Evolutionary conservation across 2,329 filamentous ascomycete genomes (phyloP).

Genomic region (Aspergillus sp.): DNA sequence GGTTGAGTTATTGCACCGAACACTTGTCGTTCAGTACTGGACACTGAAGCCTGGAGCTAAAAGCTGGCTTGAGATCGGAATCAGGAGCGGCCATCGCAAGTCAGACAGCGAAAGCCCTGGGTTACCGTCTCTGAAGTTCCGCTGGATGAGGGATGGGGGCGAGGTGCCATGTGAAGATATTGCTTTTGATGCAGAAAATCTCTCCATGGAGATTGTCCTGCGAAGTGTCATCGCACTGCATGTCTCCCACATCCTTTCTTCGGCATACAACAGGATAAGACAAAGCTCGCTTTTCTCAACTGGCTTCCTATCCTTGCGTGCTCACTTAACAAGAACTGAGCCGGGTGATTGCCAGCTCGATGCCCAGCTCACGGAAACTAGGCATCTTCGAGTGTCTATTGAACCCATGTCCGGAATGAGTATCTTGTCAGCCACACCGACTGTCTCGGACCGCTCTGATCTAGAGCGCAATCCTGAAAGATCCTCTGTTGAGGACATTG

Average conservation of each 20-base stretch:
- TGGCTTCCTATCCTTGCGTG: constrained; percentile 59
- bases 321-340: constrained; percentile 61
- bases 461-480: constrained; percentile 61
- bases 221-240: constrained; percentile 75
- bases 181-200: constrained; percentile 62
- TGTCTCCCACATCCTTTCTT: constrained; percentile 68
- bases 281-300: constrained; percentile 63
- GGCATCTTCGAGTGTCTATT: constrained; percentile 64
- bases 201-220: constrained; percentile 75
- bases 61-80: constrained; percentile 88
- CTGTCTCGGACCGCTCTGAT: constrained; percentile 61
- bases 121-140: constrained; percentile 46
- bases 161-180: constrained; percentile 72
- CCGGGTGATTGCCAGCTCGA: constrained; percentile 68
- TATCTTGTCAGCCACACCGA: constrained; percentile 66
- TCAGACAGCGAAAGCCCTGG: constrained; percentile 16
- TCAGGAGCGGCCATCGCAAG: constrained; percentile 45
- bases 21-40: constrained; percentile 92
- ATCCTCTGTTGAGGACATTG: constrained; percentile 47
- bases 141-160: constrained; percentile 84
- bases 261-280: constrained; percentile 63
- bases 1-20: constrained; percentile 77
- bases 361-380: constrained; percentile 68
- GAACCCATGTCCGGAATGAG: constrained; percentile 79
- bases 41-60: constrained; percentile 68